Evolutionary conservation across 2,329 filamentous ascomycete species (phyloP).

Genomic region (Nemania sp.): DNA sequence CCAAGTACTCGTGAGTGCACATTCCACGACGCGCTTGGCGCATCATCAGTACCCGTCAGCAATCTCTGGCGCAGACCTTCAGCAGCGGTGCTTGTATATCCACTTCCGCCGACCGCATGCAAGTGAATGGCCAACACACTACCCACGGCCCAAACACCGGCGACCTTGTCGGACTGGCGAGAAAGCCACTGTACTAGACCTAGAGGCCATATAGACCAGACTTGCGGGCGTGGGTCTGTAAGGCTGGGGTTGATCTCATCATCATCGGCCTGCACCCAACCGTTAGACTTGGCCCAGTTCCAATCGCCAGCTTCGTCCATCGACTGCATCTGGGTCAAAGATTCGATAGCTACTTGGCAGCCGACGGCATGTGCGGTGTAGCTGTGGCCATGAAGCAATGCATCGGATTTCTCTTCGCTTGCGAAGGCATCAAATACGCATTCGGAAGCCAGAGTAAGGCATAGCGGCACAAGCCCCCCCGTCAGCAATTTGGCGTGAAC

Average conservation of each 20-base stretch:
- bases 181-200: conserved; percentile 65
- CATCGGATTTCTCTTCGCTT: conserved; percentile 75
- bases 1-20: conserved; percentile 60
- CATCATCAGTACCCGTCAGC: conserved; percentile 25
- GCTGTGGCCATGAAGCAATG: conserved; percentile 81
- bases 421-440: conserved; percentile 74
- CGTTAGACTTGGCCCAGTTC: conserved; percentile 58
- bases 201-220: conserved; percentile 74
- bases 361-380: conserved; percentile 86
- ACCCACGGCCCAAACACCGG: conserved; percentile 73
- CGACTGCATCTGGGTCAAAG: conserved; percentile 60
- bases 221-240: not conserved
- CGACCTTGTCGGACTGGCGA: conserved; percentile 54
- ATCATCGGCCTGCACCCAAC: conserved; percentile 37
- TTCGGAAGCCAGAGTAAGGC: conserved; percentile 74
- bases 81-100: conserved; percentile 49
- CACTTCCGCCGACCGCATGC: conserved; percentile 46
- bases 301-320: conserved; percentile 63
- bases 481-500: conserved; percentile 86
- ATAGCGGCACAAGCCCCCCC: conserved; percentile 77
- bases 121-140: conserved; percentile 71
- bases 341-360: conserved; percentile 75
- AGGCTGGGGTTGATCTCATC: not conserved
- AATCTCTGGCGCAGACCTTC: conserved; percentile 25
- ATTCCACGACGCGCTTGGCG: conserved; percentile 45